A percentile compares a stretch with the other conserved stretches of the same genome.
Evolutionary conservation across 495 filamentous ascomycete genomes (phyloP).

Genomic region (Penicillium egyptiacum): DNA sequence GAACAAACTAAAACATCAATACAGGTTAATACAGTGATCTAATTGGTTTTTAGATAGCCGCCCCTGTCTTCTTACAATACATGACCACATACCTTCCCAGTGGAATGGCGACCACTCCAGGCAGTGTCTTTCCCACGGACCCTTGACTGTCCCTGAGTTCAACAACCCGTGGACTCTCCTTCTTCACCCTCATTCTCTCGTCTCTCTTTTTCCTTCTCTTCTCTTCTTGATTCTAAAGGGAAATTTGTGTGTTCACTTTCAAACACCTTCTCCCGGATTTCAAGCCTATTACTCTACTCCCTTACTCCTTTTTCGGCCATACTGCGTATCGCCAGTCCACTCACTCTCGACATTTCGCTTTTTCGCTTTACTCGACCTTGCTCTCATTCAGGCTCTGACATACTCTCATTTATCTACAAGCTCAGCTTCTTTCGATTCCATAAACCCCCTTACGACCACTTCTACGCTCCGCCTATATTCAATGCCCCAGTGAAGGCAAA

Average conservation of each 20-base stretch:
- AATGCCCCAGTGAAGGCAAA: conserved; percentile 7
- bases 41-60: background rate
- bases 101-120: background rate
- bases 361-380: conserved; percentile 10
- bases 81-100: conserved; percentile 3
- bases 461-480: background rate
- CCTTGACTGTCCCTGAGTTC: conserved; percentile 3
- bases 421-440: background rate
- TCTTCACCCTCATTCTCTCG: conserved; percentile 26
- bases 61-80: conserved; percentile 12
- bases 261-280: conserved; percentile 12
- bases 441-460: background rate
- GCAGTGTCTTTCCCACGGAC: conserved; percentile 3
- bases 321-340: conserved; percentile 42
- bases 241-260: background rate
- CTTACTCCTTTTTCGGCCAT: conserved; percentile 29
- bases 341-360: conserved; percentile 30
- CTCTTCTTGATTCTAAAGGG: conserved; percentile 12
- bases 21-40: background rate
- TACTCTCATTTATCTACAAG: conserved; percentile 13
- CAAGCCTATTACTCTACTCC: conserved; percentile 17
- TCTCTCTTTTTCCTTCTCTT: conserved; percentile 14
- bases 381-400: conserved; percentile 8
- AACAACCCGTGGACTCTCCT: background rate
- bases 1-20: conserved; percentile 7